A percentile compares a stretch with the other conserved stretches of the same genome.
phyloP scores from a whole-genome alignment of 179 eudicot species.

The Actinidia arguta region DNA sequence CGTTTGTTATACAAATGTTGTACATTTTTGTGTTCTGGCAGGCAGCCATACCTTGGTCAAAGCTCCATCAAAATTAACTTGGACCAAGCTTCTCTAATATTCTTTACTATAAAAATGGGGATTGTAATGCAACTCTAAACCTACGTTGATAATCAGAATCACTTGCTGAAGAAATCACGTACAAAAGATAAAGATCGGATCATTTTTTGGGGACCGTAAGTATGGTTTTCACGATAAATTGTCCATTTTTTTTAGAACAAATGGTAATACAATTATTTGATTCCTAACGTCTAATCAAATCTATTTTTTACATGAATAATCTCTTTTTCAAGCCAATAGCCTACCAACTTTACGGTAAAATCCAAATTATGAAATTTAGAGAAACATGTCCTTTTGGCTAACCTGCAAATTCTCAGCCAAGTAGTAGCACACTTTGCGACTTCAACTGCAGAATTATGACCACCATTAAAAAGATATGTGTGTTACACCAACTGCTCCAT shows the following conservation, averaged over 20 bases:
- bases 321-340: not conserved
- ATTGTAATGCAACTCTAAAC: not conserved
- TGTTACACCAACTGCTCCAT: too few relatives aligned
- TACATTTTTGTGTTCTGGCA: too few relatives aligned
- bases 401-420: not conserved
- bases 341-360: not conserved
- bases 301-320: not conserved
- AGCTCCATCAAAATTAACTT: too few relatives aligned
- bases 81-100: too few relatives aligned
- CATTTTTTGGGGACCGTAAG: not conserved
- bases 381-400: not conserved
- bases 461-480: too few relatives aligned
- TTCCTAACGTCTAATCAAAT: not conserved
- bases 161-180: not conserved
- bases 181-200: not conserved
- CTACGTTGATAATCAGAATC: not conserved
- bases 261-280: not conserved
- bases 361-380: not conserved
- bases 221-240: too few relatives aligned
- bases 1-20: too few relatives aligned
- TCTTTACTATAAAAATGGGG: not conserved
- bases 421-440: not conserved
- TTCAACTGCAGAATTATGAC: too few relatives aligned
- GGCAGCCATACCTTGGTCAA: too few relatives aligned
- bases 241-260: too few relatives aligned